Base-by-base conservation (phyloP, 2,329 filamentous ascomycete genomes). In the Colletotrichum incanum region DNA sequence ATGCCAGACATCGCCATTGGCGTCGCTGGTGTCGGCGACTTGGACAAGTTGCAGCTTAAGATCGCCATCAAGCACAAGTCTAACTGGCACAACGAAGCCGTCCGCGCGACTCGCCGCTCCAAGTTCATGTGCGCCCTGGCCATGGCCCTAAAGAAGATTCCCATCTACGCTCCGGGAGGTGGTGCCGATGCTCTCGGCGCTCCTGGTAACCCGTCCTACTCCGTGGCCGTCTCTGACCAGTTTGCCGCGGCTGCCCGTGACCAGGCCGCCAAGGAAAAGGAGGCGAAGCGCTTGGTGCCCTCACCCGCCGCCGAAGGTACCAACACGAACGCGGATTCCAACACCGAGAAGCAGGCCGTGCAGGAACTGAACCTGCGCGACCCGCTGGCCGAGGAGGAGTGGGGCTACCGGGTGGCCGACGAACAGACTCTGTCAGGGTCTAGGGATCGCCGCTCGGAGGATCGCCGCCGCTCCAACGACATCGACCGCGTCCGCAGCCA, bases 61-160 rank as follows among this genome's bases (percentile, higher is more conserved):
- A 87, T 98, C 49, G 92, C 93, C 77, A 95, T 98, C 79, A 91
- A 93, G 78, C 95, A 98, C 87, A 98, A 98, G 84, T 94, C 92
- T 70, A 96, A 96, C 84, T 96, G 94, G 93, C 91, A 94, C 76
- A 95, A 98, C 82, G 96, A 98, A 76, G 88, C 90, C 1, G 88
- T 98, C 50, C 93, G 95, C 50, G 92, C 92, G 23, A 89, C 93
- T 8, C 91, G 95, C 64, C 92, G 96, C 73, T 97, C 93, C 80
- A 98, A 98, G 83, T 98, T 99, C 84, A 97, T 98, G 91, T 98
- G 95, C 79, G 96, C 96, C 0, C 86, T 99, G 71, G 92, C 96
- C 5, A 83, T 95, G 11, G 95, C 96, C 4, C 85, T 98, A 71
- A 93, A 94, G 83, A 95, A 93, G 84, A 88, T 99, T 23, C 96